A percentile compares a stretch with the other conserved stretches of the same genome.
Evolutionary conservation across 2,329 filamentous ascomycete species (phyloP).

Genomic region (Aschersonia sp.): DNA sequence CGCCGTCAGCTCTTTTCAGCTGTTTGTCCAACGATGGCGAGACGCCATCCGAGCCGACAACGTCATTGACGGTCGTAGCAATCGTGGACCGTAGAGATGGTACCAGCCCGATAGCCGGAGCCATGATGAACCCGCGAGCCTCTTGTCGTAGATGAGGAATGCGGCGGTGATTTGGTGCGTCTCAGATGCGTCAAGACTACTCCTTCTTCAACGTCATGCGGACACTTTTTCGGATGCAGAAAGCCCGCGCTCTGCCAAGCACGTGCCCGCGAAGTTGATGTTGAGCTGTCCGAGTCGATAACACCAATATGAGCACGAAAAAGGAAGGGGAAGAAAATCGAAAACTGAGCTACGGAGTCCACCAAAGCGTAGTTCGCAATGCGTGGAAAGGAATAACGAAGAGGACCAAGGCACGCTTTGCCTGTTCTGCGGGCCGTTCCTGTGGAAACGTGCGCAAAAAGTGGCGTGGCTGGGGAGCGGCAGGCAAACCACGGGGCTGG

Average conservation of each 20-base stretch:
- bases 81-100: slow-evolving; percentile 15
- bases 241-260: no score
- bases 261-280: no score
- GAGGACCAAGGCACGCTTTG: no score
- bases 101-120: slow-evolving; percentile 20
- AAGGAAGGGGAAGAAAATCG: no score
- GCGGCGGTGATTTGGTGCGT: background rate
- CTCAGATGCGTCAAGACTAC: no score
- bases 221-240: no score
- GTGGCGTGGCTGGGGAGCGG: slow-evolving; percentile 12
- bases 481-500: slow-evolving; percentile 1
- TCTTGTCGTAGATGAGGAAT: background rate
- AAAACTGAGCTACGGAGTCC: no score
- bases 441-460: slow-evolving; percentile 13
- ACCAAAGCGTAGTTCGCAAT: no score
- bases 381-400: no score
- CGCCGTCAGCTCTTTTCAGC: slow-evolving; percentile 23
- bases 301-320: no score
- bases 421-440: slow-evolving; percentile 7
- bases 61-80: slow-evolving; percentile 7
- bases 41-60: slow-evolving; percentile 4
- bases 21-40: slow-evolving; percentile 22
- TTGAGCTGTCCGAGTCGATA: no score
- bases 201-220: no score
- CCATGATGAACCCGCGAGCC: slow-evolving; percentile 15